phyloP scores from a whole-genome alignment of 2,329 filamentous ascomycete species.

The Penicillium sp. region DNA sequence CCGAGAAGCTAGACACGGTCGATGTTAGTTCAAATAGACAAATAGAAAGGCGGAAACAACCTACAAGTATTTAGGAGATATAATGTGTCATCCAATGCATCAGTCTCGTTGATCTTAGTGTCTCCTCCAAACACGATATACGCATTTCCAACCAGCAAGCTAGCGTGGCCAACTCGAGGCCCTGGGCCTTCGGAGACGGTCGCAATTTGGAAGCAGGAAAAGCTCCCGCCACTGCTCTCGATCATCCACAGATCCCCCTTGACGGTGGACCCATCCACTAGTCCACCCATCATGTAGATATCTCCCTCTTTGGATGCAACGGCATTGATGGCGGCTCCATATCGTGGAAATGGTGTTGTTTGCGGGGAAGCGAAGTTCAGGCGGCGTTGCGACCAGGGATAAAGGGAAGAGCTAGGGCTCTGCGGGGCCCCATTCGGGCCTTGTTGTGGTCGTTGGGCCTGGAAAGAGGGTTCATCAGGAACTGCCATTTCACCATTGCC shows the following conservation, averaged over 20 bases:
- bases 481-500: not conserved
- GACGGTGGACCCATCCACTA: slow-evolving; percentile 92
- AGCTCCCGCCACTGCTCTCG: slow-evolving; percentile 75
- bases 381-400: slow-evolving; percentile 92
- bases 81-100: slow-evolving; percentile 88
- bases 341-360: slow-evolving; percentile 87
- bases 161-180: slow-evolving; percentile 89
- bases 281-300: slow-evolving; percentile 94
- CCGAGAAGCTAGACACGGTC: slow-evolving; percentile 68
- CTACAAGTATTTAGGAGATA: slow-evolving; percentile 97
- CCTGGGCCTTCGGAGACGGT: slow-evolving; percentile 93
- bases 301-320: slow-evolving; percentile 93
- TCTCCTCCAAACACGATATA: slow-evolving; percentile 99
- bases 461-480: not conserved
- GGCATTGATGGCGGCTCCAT: slow-evolving; percentile 93
- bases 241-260: slow-evolving; percentile 98
- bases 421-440: slow-evolving; percentile 55
- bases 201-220: slow-evolving; percentile 87
- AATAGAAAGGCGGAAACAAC: slow-evolving; percentile 39
- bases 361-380: slow-evolving; percentile 81
- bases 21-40: slow-evolving; percentile 29
- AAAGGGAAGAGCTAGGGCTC: slow-evolving; percentile 74
- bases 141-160: slow-evolving; percentile 92
- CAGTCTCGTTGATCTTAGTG: slow-evolving; percentile 92
- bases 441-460: slow-evolving; percentile 45